Conservation (phyloP, 805 yeast genomes). For the Sporopachydermia quercuum region DNA sequence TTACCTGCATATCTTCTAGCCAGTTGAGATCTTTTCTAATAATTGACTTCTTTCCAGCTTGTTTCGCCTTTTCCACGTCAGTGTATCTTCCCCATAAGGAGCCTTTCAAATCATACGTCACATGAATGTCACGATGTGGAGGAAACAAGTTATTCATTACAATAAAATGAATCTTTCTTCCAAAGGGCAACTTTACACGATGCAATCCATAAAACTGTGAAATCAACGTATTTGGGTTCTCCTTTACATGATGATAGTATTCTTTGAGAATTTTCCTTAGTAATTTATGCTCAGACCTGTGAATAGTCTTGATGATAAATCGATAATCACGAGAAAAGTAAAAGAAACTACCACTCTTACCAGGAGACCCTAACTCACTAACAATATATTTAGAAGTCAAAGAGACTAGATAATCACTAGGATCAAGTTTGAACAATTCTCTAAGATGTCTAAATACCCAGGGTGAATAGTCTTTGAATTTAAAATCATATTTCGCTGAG, state of each 20-base stretch:
- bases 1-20: slow-evolving; percentile 47
- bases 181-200: slow-evolving; percentile 76
- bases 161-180: slow-evolving; percentile 74
- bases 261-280: slow-evolving; percentile 57
- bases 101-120: slow-evolving; percentile 85
- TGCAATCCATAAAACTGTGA: slow-evolving; percentile 97
- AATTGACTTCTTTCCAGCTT: slow-evolving; percentile 15
- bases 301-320: slow-evolving; percentile 91
- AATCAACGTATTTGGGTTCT: slow-evolving; percentile 75
- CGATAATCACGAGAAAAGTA: slow-evolving; percentile 89
- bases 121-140: slow-evolving; percentile 74
- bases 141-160: slow-evolving; percentile 98
- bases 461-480: slow-evolving; percentile 93
- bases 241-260: slow-evolving; percentile 67
- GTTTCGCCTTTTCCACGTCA: slow-evolving; percentile 8
- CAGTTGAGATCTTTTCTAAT: slow-evolving; percentile 84
- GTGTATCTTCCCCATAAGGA: slow-evolving; percentile 63
- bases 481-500: slow-evolving; percentile 68
- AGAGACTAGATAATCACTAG: slow-evolving; percentile 88
- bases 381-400: slow-evolving; percentile 86
- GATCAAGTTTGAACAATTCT: slow-evolving; percentile 70
- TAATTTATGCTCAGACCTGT: slow-evolving; percentile 81
- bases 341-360: slow-evolving; percentile 92
- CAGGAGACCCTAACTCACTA: slow-evolving; percentile 88
- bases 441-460: slow-evolving; percentile 83